Percentiles rank a stretch among this genome's conserved stretches.
Evolutionary conservation across 306 rosid species (phyloP).

Genomic region (Gillenia trifoliata): DNA sequence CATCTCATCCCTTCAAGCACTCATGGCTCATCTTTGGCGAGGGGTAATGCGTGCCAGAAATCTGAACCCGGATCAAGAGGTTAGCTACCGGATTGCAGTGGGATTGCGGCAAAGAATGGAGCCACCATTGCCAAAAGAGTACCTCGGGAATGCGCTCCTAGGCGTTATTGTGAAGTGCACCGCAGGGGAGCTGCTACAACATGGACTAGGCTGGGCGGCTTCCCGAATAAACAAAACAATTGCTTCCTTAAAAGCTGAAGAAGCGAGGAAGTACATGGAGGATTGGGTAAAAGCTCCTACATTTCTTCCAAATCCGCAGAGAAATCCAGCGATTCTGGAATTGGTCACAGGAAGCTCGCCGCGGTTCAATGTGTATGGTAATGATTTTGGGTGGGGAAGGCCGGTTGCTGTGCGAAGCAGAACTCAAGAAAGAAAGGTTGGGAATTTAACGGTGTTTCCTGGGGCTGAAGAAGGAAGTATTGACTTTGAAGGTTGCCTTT

Average conservation of each 20-base stretch:
- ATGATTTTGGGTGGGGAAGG: slow-evolving; percentile 20
- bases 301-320: neutral
- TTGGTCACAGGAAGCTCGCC: slow-evolving; percentile 26
- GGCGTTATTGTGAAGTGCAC: neutral
- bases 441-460: neutral
- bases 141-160: neutral
- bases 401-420: neutral
- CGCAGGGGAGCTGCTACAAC: neutral
- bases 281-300: slow-evolving; percentile 3
- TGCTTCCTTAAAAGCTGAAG: slow-evolving; percentile 1
- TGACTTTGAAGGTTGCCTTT: slow-evolving; percentile 6
- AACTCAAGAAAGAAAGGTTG: neutral
- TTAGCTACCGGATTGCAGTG: neutral
- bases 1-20: slow-evolving; percentile 6
- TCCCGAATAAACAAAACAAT: neutral
- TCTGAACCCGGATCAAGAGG: neutral
- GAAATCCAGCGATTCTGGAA: neutral
- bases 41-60: neutral
- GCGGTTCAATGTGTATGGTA: slow-evolving; percentile 33
- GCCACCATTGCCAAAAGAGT: neutral
- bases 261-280: neutral
- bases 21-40: neutral
- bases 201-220: neutral
- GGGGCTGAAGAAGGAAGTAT: slow-evolving; percentile 1
- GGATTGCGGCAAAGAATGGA: neutral